Evolutionary conservation across 2,329 filamentous ascomycete species (phyloP).

Genomic region (Fusarium clavum): DNA sequence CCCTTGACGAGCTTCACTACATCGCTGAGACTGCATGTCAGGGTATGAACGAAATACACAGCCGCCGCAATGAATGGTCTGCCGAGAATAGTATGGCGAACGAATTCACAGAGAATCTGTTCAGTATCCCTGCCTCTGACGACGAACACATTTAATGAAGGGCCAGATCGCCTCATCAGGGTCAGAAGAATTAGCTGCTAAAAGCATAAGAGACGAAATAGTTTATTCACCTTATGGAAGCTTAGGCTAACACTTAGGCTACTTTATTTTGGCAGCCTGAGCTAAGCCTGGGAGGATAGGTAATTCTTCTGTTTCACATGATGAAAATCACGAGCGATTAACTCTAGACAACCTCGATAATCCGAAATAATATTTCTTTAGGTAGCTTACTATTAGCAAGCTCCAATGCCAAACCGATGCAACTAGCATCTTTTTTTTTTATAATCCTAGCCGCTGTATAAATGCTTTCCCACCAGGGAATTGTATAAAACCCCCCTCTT

Average conservation of each 20-base stretch:
- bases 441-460: conserved; percentile 35
- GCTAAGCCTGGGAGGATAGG: too few relatives aligned
- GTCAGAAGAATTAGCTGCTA: too few relatives aligned
- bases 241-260: too few relatives aligned
- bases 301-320: too few relatives aligned
- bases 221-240: too few relatives aligned
- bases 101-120: conserved; percentile 49
- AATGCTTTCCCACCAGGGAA: conserved; percentile 22
- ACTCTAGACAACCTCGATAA: conserved; percentile 10
- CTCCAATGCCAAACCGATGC: conserved; percentile 36
- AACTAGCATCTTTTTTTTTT: conserved; percentile 23
- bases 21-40: conserved; percentile 59
- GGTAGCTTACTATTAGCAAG: conserved; percentile 41
- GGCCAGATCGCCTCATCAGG: neutral
- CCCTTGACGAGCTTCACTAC: conserved; percentile 57
- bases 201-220: too few relatives aligned
- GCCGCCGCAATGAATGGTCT: conserved; percentile 48
- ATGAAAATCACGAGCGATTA: conserved; percentile 5
- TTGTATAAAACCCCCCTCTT: conserved; percentile 23
- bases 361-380: conserved; percentile 28
- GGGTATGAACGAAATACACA: conserved; percentile 59
- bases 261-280: too few relatives aligned
- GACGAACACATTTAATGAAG: conserved; percentile 26
- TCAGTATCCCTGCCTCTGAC: conserved; percentile 30
- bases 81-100: conserved; percentile 47